Conservation (phyloP, 73 alveolate genomes). For the Paramecium sonneborni region DNA sequence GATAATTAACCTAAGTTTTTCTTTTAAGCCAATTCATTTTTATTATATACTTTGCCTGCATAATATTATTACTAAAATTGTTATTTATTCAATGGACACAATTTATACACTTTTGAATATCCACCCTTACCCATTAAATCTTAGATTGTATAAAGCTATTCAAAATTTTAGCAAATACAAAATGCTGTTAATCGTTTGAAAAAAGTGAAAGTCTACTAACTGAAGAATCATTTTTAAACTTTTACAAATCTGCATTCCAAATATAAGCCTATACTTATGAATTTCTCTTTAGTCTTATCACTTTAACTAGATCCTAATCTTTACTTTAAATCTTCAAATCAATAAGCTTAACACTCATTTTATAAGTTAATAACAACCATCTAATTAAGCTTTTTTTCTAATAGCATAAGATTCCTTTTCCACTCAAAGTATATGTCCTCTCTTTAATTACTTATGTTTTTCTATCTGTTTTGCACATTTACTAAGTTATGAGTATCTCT, state of each 20-base stretch:
- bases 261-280: background rate
- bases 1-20: background rate
- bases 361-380: background rate
- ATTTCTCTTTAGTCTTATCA: slow-evolving; percentile 20
- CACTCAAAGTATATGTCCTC: background rate
- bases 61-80: background rate
- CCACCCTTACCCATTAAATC: slow-evolving; percentile 50
- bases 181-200: background rate
- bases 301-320: background rate
- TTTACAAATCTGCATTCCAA: slow-evolving; percentile 23
- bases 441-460: background rate
- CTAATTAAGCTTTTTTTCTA: background rate
- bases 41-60: slow-evolving; percentile 44
- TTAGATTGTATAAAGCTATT: background rate
- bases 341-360: background rate
- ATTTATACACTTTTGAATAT: slow-evolving; percentile 26
- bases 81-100: background rate
- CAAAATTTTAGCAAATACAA: slow-evolving; percentile 30
- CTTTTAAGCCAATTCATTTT: background rate
- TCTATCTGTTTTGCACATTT: background rate
- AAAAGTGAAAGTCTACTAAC: background rate
- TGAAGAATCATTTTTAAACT: background rate
- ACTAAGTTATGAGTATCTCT: background rate
- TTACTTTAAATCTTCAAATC: background rate
- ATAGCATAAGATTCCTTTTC: background rate